Evolutionary conservation across 192 early-diverging fungal species (phyloP).

Genomic region (Fimicolochytrium jonesii): DNA sequence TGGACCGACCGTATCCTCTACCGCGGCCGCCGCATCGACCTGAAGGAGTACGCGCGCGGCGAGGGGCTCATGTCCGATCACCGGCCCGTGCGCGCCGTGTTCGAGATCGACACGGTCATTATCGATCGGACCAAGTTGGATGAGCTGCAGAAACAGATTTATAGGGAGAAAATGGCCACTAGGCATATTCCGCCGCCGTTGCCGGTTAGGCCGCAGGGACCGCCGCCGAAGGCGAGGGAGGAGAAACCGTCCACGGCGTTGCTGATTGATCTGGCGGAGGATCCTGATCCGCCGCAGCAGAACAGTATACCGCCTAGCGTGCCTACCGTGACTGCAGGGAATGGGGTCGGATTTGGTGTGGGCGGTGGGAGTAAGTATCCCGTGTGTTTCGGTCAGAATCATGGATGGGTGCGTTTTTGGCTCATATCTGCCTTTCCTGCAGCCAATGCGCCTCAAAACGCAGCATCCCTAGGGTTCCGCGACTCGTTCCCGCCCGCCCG

Average conservation of each 20-base stretch:
- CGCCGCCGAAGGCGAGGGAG: not conserved
- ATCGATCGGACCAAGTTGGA: conserved; percentile 20
- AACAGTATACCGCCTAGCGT: not conserved
- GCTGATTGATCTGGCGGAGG: conserved; percentile 29
- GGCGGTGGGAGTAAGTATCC: too few species aligned
- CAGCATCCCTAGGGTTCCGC: conserved; percentile 13
- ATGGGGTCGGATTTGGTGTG: too few species aligned
- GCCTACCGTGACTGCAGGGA: not conserved
- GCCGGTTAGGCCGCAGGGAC: conserved; percentile 17
- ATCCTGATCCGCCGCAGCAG: conserved; percentile 14
- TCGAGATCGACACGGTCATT: conserved; percentile 23
- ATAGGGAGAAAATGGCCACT: conserved; percentile 15
- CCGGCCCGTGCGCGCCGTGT: conserved; percentile 49
- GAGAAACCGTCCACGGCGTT: conserved; percentile 13
- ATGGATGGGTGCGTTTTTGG: not conserved
- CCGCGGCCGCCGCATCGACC: conserved; percentile 44
- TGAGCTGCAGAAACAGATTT: conserved; percentile 17
- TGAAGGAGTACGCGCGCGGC: conserved; percentile 40
- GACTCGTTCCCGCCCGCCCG: conserved; percentile 27
- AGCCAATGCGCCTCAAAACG: not conserved
- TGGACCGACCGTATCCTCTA: conserved; percentile 51
- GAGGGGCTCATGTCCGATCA: conserved; percentile 76
- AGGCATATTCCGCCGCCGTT: conserved; percentile 16
- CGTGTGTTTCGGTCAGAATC: not conserved
- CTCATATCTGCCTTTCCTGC: not conserved